phyloP scores from a whole-genome alignment of 139 green algal species.

The Gonium pectorale region DNA sequence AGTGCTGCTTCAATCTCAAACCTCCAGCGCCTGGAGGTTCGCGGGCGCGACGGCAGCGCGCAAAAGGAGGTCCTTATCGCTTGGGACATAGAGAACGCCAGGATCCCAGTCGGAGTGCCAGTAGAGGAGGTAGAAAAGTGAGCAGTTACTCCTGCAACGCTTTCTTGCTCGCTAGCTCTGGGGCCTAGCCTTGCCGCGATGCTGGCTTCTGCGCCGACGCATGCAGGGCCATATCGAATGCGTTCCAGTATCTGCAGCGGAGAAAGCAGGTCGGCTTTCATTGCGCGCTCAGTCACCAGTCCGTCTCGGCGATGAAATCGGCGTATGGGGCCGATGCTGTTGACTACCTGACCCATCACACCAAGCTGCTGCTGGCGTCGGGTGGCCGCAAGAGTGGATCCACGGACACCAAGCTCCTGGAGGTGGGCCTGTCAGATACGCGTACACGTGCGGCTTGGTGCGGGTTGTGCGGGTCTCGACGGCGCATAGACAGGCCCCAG shows the following conservation, averaged over 20 bases:
- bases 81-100: conserved; percentile 25
- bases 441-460: background rate
- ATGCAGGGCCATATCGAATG: conserved; percentile 2
- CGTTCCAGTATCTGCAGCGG: background rate
- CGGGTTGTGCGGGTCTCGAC: background rate
- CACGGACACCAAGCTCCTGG: background rate
- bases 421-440: background rate
- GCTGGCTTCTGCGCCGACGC: background rate
- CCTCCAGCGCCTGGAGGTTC: background rate
- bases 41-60: background rate
- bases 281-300: background rate
- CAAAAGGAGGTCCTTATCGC: conserved; percentile 17
- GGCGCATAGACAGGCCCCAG: background rate
- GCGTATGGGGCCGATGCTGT: background rate
- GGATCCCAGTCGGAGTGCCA: background rate
- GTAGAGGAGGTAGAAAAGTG: conserved; percentile 12
- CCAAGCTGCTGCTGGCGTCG: background rate
- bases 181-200: background rate
- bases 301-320: background rate
- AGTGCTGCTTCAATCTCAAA: too few relatives aligned
- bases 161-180: background rate
- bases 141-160: too few relatives aligned
- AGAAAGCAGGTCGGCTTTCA: background rate
- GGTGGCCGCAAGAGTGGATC: background rate
- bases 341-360: background rate